Evolutionary conservation across 2,329 filamentous ascomycete species (phyloP), one percentile per base, ranked within the genome.

Genomic region (Scedosporium aurantiacum): DNA sequence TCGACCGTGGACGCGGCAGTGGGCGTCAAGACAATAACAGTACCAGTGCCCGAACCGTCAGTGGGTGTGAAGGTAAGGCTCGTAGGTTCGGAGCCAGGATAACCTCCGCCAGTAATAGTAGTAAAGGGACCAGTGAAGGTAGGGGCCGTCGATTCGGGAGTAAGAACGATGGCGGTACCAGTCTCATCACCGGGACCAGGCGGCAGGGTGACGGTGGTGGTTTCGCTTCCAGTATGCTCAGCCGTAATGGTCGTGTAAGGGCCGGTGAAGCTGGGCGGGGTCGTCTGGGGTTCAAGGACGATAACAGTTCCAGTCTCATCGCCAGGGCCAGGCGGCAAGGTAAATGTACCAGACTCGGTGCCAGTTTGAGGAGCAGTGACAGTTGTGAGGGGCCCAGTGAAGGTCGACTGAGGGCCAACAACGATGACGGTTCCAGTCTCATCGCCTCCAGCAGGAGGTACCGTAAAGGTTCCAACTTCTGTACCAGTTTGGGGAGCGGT

Each of bases 161-260:
- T 58, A n/a, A 62, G 27, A 37, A 63, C 52, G 32, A 63, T 59
- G 5, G 58, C 60, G 21, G 62, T 63, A 14, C 57, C 61, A 37
- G 45, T 27, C 8, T 18, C 47, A 25, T 54, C 61, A 14, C 40
- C 54, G 7, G 27, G n/a, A 1, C 50, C 23, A 3, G 63, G 58
- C 5, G 43, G 43, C 4, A 63, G 32, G 28, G 61, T 60, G 43
- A 23, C n/a, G 5, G 16, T 23, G 21, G 64, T 47, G 2, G 64
- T 57, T 1, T 57, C 55, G 1, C 63, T 58, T 3, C 65, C 66
- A 2, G 58, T 61, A 40, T 62, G 65, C n/a, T 43, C 40, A n/a
- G 62, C 65, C 3, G 64, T 66, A 10, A 66, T 61, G 25, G 66
- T 66, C 0, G 64, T 65, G 57, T 63, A 67, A 0, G 64, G 63